Evolutionary conservation across 768 basidiomycete species (phyloP), one percentile per base, ranked within the genome.

Genomic region (Trametes meyenii): DNA sequence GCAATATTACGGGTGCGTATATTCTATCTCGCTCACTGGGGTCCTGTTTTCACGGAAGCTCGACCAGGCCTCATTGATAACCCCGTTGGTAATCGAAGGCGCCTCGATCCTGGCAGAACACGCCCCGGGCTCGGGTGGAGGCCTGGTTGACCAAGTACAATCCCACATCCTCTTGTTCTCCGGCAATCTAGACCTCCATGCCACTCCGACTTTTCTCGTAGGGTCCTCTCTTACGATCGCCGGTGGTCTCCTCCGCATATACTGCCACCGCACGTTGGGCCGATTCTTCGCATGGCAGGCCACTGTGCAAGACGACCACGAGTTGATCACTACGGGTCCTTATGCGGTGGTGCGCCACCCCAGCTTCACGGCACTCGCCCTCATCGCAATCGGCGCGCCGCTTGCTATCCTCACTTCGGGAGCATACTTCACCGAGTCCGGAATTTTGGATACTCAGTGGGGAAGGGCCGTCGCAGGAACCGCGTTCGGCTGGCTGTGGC

Each of bases 301-400:
- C 29, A 49, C 56, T 43, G 43, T 60, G 14, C 40, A 55, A 19
- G 24, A 29, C 5, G 40, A 61, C 39, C 67, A 68, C 50, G 49
- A 59, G 39, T 44, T 68, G 19, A 56, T 68, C 51, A 66, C 59
- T 6, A 54, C 42, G 17, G 66, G 66, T 7, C 63, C 63, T 7
- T 68, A 68, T 63, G 45, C 39, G 2, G 36, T 54, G n/a, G 60
- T 68, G 14, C 67, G 67, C 7, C 66, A 68, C 50, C 67, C 63
- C 17, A 46, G 59, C 40, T 68, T 66, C 42, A 60, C 66, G 6
- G 67, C 49, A 17, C 51, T 48, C 35, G 39, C 38, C 24, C 13
- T 61, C 2, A 6, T 63, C 11, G 39, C 49, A 3, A 38, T 58
- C 13, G 40, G 54, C 36, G 62, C 66, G 11, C 17, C 57, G 36